These are phyloP conservation scores for Scheffersomyces ergatensis DNA, from an alignment of 805 yeast species.

Conservation along the genomic window DNA sequence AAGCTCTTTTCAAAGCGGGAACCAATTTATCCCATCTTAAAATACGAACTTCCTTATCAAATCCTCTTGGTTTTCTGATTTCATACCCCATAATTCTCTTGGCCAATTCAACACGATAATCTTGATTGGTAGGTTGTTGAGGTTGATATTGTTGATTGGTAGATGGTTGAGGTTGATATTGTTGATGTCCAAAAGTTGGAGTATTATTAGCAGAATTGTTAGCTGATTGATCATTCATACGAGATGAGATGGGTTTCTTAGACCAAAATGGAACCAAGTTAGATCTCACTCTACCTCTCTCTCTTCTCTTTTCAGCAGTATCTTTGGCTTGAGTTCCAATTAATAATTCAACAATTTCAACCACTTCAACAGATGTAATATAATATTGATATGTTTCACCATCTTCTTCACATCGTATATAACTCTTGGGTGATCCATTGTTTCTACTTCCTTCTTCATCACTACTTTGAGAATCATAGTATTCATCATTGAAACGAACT, in stretches of 20 bases:
- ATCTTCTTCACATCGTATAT: slow-evolving; percentile 15
- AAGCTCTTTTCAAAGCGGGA: slow-evolving; percentile 61
- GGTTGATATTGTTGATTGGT: slow-evolving; percentile 17
- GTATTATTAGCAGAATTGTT: slow-evolving; percentile 5
- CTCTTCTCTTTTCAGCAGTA: slow-evolving; percentile 54
- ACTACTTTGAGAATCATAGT: slow-evolving; percentile 20
- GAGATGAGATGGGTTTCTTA: slow-evolving; percentile 53
- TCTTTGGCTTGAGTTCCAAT: slow-evolving; percentile 49
- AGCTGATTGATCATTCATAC: slow-evolving; percentile 24
- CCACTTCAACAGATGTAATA: slow-evolving; percentile 66
- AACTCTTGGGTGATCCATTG: slow-evolving; percentile 12
- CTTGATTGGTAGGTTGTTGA: slow-evolving; percentile 21
- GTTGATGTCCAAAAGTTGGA: slow-evolving; percentile 7
- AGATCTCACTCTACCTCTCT: slow-evolving; percentile 64
- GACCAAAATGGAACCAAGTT: slow-evolving; percentile 69
- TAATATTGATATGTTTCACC: slow-evolving; percentile 38
- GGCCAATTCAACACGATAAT: slow-evolving; percentile 53
- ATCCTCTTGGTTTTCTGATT: slow-evolving; percentile 62
- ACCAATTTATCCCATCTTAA: slow-evolving; percentile 58
- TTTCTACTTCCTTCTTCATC: slow-evolving; percentile 22
- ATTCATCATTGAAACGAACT: slow-evolving; percentile 22
- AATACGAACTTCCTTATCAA: slow-evolving; percentile 66
- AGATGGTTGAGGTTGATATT: slow-evolving; percentile 6
- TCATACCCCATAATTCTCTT: slow-evolving; percentile 65
- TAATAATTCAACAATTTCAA: slow-evolving; percentile 60